These are phyloP conservation scores for Rhamnella rubrinervis DNA, from an alignment of 331 rosid genomes.

Conservation along the genomic window DNA sequence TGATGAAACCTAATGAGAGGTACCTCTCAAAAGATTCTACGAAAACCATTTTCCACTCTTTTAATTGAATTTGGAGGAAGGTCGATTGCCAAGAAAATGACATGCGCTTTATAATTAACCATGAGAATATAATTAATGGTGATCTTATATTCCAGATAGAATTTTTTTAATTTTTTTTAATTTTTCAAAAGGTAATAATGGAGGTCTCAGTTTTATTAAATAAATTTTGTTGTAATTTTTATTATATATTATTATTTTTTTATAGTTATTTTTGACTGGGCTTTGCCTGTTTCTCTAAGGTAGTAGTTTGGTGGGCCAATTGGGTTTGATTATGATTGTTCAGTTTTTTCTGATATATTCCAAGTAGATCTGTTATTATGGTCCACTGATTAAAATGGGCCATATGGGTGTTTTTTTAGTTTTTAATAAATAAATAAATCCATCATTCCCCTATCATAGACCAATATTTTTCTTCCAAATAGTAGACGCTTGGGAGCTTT, in stretches of 20 bases:
- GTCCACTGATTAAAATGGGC: slow-evolving; percentile 31
- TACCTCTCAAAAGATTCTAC: slow-evolving; percentile 16
- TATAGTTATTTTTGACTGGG: neutral
- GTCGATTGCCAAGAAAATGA: slow-evolving; percentile 27
- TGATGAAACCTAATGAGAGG: slow-evolving; percentile 36
- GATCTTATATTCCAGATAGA: neutral
- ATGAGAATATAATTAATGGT: neutral
- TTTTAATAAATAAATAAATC: slow-evolving; percentile 25
- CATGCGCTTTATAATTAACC: neutral
- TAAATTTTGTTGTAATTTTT: too few species aligned
- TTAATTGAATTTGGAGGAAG: slow-evolving; percentile 4
- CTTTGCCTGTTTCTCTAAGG: too few species aligned
- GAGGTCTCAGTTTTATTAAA: too few species aligned
- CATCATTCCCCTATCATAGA: slow-evolving; percentile 56
- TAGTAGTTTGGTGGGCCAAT: neutral
- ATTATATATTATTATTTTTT: neutral
- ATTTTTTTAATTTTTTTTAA: too few species aligned
- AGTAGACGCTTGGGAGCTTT: slow-evolving; percentile 44
- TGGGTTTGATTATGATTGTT: neutral
- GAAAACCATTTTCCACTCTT: slow-evolving; percentile 1
- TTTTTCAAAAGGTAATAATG: too few species aligned
- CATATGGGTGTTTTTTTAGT: slow-evolving; percentile 24
- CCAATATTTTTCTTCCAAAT: slow-evolving; percentile 32
- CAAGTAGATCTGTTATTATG: slow-evolving; percentile 1
- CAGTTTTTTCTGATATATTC: neutral